A percentile compares a stretch with the other conserved stretches of the same genome.
phyloP scores from a whole-genome alignment of 2,329 filamentous ascomycete genomes.

The Talaromyces sp. region DNA sequence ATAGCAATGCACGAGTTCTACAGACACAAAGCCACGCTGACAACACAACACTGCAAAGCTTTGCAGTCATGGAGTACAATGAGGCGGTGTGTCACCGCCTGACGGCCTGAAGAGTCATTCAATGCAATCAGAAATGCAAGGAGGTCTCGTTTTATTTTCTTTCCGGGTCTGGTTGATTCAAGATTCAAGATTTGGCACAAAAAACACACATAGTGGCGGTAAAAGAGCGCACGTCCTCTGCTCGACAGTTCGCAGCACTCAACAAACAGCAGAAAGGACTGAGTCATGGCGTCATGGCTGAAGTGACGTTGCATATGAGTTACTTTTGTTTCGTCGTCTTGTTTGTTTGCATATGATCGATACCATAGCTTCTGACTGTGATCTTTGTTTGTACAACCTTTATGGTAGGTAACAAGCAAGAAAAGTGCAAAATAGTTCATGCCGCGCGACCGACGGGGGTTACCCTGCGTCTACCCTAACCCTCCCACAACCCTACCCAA shows the following conservation, averaged over 20 bases:
- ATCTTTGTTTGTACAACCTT: neutral
- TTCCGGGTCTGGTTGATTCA: neutral
- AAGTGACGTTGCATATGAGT: neutral
- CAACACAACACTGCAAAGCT: neutral
- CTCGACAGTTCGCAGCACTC: neutral
- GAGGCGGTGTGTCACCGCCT: constrained; percentile 6
- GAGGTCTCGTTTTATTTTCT: neutral
- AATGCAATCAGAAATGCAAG: neutral
- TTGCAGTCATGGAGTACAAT: neutral
- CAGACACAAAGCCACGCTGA: neutral
- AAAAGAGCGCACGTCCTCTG: neutral
- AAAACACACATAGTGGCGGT: neutral
- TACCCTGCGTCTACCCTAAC: neutral
- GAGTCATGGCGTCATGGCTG: constrained; percentile 5
- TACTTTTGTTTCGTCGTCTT: neutral
- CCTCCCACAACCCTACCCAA: neutral
- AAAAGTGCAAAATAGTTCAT: neutral
- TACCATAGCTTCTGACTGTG: neutral
- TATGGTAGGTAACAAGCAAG: neutral
- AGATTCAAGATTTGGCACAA: neutral
- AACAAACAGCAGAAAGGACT: neutral
- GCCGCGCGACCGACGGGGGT: neutral
- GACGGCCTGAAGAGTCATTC: neutral
- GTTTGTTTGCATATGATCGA: neutral
- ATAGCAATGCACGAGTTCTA: neutral